A percentile compares a stretch with the other conserved stretches of the same genome.
Evolutionary conservation across 495 filamentous ascomycete species (phyloP).

Genomic region (Penicillium dipodomyicola): DNA sequence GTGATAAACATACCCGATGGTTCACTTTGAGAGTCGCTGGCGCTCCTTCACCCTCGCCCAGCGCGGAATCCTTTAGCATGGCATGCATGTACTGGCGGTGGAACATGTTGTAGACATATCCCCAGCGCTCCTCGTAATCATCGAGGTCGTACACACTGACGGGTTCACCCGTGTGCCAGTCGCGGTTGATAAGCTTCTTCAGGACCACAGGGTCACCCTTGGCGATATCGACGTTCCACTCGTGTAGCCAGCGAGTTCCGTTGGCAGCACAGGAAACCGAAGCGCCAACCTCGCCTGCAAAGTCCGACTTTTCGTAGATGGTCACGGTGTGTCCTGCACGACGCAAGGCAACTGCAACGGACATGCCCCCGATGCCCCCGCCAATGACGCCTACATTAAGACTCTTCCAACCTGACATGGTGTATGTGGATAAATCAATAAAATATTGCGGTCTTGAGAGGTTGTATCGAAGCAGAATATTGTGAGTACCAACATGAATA

Average conservation of each 20-base stretch:
- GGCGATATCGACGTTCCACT: constrained; percentile 43
- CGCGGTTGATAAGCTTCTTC: constrained; percentile 47
- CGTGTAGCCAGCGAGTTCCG: constrained; percentile 45
- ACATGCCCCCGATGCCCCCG: constrained; percentile 68
- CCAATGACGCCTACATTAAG: constrained; percentile 58
- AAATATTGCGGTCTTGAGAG: background rate
- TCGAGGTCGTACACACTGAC: constrained; percentile 45
- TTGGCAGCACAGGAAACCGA: constrained; percentile 47
- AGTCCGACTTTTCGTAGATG: constrained; percentile 45
- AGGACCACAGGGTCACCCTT: constrained; percentile 50
- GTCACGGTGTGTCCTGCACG: constrained; percentile 64
- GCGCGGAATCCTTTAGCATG: constrained; percentile 50
- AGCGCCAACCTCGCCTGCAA: constrained; percentile 43
- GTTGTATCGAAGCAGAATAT: background rate
- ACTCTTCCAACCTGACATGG: constrained; percentile 30
- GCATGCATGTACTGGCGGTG: constrained; percentile 55
- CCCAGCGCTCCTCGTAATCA: constrained; percentile 46
- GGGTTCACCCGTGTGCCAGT: constrained; percentile 48
- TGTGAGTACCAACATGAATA: background rate
- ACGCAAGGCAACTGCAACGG: constrained; percentile 58
- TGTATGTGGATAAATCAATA: constrained; percentile 4
- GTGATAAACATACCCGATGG: constrained; percentile 30
- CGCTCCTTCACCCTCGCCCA: constrained; percentile 42
- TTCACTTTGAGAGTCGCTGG: constrained; percentile 46
- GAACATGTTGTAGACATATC: constrained; percentile 55